A percentile compares a stretch with the other conserved stretches of the same genome.
phyloP scores from a whole-genome alignment of 2,329 filamentous ascomycete species.

The Arthrobotrys entomopaga region DNA sequence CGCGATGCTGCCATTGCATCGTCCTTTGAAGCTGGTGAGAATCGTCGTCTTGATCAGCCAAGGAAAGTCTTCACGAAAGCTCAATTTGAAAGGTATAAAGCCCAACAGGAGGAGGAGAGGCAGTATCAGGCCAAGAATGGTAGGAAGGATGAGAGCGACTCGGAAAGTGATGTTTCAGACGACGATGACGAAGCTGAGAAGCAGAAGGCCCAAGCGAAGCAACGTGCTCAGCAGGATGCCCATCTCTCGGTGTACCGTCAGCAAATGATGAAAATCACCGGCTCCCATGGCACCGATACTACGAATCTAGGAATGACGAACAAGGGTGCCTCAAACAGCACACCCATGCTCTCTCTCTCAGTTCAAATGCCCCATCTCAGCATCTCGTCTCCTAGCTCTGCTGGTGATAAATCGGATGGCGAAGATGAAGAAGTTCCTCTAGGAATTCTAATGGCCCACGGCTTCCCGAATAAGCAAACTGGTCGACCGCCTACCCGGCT shows the following conservation, averaged over 20 bases:
- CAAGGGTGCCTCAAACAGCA: slow-evolving; percentile 61
- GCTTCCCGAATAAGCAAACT: slow-evolving; percentile 76
- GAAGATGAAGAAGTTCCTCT: slow-evolving; percentile 87
- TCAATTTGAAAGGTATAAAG: slow-evolving; percentile 82
- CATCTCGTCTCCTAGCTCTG: slow-evolving; percentile 57
- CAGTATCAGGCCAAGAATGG: slow-evolving; percentile 64
- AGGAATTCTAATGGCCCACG: slow-evolving; percentile 86
- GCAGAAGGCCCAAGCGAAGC: slow-evolving; percentile 76
- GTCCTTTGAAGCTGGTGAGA: slow-evolving; percentile 63
- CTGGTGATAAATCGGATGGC: slow-evolving; percentile 66
- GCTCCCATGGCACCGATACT: slow-evolving; percentile 64
- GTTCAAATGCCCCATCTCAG: slow-evolving; percentile 59
- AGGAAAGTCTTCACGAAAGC: slow-evolving; percentile 90
- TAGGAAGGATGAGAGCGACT: slow-evolving; percentile 63
- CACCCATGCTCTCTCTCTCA: slow-evolving; percentile 61
- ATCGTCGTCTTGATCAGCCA: slow-evolving; percentile 61
- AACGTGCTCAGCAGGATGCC: slow-evolving; percentile 86
- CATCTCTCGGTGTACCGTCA: slow-evolving; percentile 90
- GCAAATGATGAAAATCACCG: slow-evolving; percentile 96
- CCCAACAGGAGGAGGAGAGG: slow-evolving; percentile 75
- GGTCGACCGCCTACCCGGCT: slow-evolving; percentile 77
- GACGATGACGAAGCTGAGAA: slow-evolving; percentile 76
- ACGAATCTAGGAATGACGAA: slow-evolving; percentile 58
- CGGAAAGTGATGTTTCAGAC: slow-evolving; percentile 67
- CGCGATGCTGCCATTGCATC: slow-evolving; percentile 64